Conservation (phyloP, 2,329 filamentous ascomycete genomes). For the Alternaria consortialis region DNA sequence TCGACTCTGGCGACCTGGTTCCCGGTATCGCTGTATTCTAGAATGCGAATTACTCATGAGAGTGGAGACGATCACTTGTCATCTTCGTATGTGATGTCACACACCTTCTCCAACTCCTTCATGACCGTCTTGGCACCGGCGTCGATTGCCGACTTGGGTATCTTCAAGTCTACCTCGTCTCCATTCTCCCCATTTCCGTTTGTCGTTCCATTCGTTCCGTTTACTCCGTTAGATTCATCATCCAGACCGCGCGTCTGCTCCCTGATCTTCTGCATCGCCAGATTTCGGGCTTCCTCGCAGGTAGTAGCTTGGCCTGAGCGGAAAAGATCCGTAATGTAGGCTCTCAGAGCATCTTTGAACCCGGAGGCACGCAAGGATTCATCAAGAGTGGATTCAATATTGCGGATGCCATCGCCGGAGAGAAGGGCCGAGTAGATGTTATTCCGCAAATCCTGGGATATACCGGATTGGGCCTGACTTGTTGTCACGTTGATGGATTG, state of each 20-base stretch:
- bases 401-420: constrained; percentile 60
- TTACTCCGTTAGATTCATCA: constrained; percentile 34
- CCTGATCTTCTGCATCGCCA: constrained; percentile 56
- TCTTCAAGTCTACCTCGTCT: constrained; percentile 53
- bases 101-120: constrained; percentile 61
- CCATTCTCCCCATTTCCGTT: constrained; percentile 40
- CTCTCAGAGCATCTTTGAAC: constrained; percentile 66
- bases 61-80: constrained; percentile 19
- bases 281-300: constrained; percentile 64
- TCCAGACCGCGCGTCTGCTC: constrained; percentile 30
- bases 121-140: constrained; percentile 62
- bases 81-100: constrained; percentile 48
- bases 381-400: constrained; percentile 64
- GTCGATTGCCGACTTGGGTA: constrained; percentile 60
- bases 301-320: constrained; percentile 66
- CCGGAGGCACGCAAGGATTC: constrained; percentile 65
- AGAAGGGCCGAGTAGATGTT: constrained; percentile 58
- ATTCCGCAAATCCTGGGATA: constrained; percentile 52
- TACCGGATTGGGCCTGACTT: constrained; percentile 53
- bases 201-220: constrained; percentile 31
- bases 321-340: constrained; percentile 64
- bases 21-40: not conserved
- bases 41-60: not conserved
- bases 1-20: not conserved
- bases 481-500: constrained; percentile 38